Evolutionary conservation across 495 filamentous ascomycete species (phyloP).

Genomic region (Stereocaulon alpinum): DNA sequence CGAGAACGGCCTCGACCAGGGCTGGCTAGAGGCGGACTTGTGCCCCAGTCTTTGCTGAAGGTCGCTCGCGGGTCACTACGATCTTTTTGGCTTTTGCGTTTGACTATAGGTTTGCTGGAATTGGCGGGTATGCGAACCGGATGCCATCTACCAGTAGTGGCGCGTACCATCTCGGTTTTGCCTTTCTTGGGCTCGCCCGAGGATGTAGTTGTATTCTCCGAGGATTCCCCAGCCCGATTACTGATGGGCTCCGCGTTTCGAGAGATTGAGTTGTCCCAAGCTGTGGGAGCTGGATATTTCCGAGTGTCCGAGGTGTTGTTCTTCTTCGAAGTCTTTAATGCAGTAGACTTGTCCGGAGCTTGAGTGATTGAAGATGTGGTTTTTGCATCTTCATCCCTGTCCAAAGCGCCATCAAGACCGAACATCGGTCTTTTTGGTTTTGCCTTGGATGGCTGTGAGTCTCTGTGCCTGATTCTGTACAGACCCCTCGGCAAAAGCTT

Average conservation of each 20-base stretch:
- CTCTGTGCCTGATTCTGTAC: not conserved
- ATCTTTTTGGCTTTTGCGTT: not conserved
- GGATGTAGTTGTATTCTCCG: not conserved
- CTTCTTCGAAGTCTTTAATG: not conserved
- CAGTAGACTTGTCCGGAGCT: not conserved
- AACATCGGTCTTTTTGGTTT: not conserved
- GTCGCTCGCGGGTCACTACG: not conserved
- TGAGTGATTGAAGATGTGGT: not conserved
- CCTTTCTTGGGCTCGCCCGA: not conserved
- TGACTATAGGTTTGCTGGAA: not conserved
- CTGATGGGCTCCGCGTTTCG: not conserved
- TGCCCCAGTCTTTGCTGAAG: not conserved
- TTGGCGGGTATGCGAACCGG: not conserved
- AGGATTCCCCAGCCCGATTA: not conserved
- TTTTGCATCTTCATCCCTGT: not conserved
- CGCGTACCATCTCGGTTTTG: constrained; percentile 1
- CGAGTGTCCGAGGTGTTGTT: not conserved
- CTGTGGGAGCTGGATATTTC: not conserved
- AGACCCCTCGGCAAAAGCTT: not conserved
- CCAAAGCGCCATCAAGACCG: constrained; percentile 8
- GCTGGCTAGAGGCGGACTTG: not conserved
- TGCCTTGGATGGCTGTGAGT: not conserved
- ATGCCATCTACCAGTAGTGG: constrained; percentile 3
- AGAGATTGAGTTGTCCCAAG: not conserved
- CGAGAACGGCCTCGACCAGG: not conserved